Conservation (phyloP, 352 stramenopile species). For the Peronospora farinosa region DNA sequence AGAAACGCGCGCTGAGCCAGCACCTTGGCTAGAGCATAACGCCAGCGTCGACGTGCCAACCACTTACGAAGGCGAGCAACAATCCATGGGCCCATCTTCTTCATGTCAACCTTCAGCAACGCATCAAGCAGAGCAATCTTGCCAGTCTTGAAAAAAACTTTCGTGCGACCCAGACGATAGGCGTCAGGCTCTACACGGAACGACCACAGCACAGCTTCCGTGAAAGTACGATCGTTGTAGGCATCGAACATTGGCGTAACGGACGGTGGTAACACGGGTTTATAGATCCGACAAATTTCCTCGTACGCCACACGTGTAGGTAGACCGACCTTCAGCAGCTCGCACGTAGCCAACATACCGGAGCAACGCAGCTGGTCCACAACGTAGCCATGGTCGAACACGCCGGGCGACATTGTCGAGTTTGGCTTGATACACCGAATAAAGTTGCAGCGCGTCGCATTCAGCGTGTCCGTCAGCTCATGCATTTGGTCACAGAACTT, state of each 20-base stretch:
- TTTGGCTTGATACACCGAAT: slow-evolving; percentile 91
- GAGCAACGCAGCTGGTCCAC: slow-evolving; percentile 87
- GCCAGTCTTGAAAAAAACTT: slow-evolving; percentile 90
- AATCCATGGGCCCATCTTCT: slow-evolving; percentile 86
- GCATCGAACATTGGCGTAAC: slow-evolving; percentile 73
- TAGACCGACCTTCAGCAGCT: slow-evolving; percentile 88
- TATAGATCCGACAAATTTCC: slow-evolving; percentile 86
- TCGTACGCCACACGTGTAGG: slow-evolving; percentile 87
- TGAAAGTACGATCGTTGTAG: slow-evolving; percentile 85
- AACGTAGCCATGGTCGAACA: slow-evolving; percentile 88
- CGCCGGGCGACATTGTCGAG: slow-evolving; percentile 57
- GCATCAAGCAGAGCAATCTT: slow-evolving; percentile 86
- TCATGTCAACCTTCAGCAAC: slow-evolving; percentile 85
- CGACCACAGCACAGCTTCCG: slow-evolving; percentile 85
- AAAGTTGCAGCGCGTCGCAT: slow-evolving; percentile 81
- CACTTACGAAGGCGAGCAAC: slow-evolving; percentile 78
- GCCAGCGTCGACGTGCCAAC: slow-evolving; percentile 77
- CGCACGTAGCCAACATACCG: slow-evolving; percentile 86
- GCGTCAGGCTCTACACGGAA: slow-evolving; percentile 83
- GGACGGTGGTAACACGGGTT: slow-evolving; percentile 62
- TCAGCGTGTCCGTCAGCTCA: slow-evolving; percentile 78
- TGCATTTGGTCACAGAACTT: slow-evolving; percentile 87
- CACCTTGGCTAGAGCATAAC: slow-evolving; percentile 81
- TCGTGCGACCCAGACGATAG: slow-evolving; percentile 84
- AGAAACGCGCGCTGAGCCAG: slow-evolving; percentile 77